Percentiles rank a stretch among this genome's conserved stretches.
These are phyloP conservation scores for Cyphellophora attinorum DNA, from an alignment of 2,329 filamentous ascomycete species.

Conservation along the genomic window DNA sequence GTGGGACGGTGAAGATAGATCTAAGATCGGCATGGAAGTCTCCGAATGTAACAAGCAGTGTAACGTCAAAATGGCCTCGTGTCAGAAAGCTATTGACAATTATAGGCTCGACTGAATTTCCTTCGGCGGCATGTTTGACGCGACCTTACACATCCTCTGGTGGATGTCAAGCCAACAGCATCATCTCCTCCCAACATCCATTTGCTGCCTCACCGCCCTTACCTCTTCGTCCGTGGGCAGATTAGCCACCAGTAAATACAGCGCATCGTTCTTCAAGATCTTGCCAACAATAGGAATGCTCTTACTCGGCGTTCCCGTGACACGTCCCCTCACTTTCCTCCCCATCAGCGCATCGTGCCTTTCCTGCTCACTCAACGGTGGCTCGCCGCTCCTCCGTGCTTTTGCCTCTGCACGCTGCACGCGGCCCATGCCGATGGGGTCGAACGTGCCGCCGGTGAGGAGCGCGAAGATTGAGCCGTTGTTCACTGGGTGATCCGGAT, in stretches of 20 bases:
- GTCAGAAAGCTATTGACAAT: no score
- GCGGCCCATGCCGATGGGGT: constrained; percentile 9
- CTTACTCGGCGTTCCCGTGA: not conserved
- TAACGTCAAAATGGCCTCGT: no score
- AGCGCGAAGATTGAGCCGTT: constrained; percentile 38
- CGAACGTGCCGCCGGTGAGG: constrained; percentile 33
- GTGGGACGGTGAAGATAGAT: no score
- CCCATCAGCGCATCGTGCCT: not conserved
- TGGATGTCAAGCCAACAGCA: no score
- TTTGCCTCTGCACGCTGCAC: constrained; percentile 6
- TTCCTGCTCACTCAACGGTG: not conserved
- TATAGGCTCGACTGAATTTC: no score
- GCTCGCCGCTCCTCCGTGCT: constrained; percentile 4
- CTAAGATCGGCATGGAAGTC: no score
- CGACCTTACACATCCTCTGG: no score
- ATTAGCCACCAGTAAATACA: constrained; percentile 8
- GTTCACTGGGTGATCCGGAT: constrained; percentile 43
- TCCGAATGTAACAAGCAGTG: no score
- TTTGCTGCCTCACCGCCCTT: constrained; percentile 2
- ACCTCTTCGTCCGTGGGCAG: constrained; percentile 5
- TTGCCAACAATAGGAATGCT: constrained; percentile 4
- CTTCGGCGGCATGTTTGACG: no score
- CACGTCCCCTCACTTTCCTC: not conserved
- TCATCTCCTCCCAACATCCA: no score
- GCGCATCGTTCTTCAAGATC: constrained; percentile 3